These are phyloP conservation scores for Trichoderma polysporum DNA, from an alignment of 2,329 filamentous ascomycete genomes.

Conservation along the genomic window DNA sequence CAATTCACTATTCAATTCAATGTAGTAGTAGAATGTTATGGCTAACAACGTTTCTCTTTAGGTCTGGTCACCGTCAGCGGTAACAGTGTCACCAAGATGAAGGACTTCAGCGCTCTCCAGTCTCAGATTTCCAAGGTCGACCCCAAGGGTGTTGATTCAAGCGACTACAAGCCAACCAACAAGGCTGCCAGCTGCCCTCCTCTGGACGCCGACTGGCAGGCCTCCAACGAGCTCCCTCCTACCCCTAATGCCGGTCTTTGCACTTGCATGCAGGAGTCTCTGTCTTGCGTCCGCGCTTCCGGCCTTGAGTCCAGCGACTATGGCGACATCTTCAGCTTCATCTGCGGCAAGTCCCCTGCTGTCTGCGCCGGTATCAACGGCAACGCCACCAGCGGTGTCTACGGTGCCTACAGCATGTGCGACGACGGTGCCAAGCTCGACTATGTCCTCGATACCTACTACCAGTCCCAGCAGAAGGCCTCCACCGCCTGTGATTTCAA, in stretches of 20 bases:
- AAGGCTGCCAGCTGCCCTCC: slow-evolving; percentile 70
- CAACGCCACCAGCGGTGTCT: slow-evolving; percentile 66
- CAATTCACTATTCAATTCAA: neutral
- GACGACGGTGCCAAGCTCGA: slow-evolving; percentile 66
- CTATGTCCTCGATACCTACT: slow-evolving; percentile 74
- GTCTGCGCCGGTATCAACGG: slow-evolving; percentile 68
- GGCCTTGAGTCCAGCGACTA: slow-evolving; percentile 58
- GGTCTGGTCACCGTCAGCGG: slow-evolving; percentile 65
- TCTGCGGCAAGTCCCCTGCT: slow-evolving; percentile 60
- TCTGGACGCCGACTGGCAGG: slow-evolving; percentile 63
- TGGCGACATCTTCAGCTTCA: slow-evolving; percentile 68
- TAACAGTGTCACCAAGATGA: slow-evolving; percentile 61
- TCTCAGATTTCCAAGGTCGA: slow-evolving; percentile 66
- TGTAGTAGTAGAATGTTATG: neutral
- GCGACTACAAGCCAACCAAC: slow-evolving; percentile 72
- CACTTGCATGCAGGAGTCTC: slow-evolving; percentile 75
- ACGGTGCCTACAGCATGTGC: slow-evolving; percentile 80
- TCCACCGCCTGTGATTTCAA: slow-evolving; percentile 68
- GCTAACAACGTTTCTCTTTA: slow-evolving; percentile 31
- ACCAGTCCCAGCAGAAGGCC: slow-evolving; percentile 54
- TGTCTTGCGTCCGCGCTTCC: slow-evolving; percentile 67
- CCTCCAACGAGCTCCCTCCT: slow-evolving; percentile 69
- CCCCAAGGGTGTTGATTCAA: slow-evolving; percentile 64
- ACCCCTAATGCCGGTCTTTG: slow-evolving; percentile 77
- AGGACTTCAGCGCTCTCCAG: slow-evolving; percentile 73